Evolutionary conservation across 2,329 filamentous ascomycete genomes (phyloP), one percentile per base, ranked within the genome.

Genomic region (Zymoseptoria passerinii): DNA sequence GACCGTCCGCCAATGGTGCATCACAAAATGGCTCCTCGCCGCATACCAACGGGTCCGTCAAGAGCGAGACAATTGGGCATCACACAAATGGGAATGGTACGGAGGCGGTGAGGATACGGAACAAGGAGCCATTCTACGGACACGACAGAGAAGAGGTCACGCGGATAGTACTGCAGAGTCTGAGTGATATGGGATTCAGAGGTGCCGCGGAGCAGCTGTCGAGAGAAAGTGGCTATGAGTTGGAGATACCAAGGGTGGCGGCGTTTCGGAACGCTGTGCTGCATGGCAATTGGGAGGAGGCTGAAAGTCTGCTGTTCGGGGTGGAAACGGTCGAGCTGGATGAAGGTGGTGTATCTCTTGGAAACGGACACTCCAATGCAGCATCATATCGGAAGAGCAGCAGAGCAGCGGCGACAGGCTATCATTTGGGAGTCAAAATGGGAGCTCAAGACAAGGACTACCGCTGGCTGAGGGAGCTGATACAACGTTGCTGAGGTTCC

Each of bases 121-220:
- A 65, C 48, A 58, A 69, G 19, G 67, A 72, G 28, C 77, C 77
- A 35, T 97, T 95, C 72, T 87, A 85, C 69, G 92, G 91, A 18
- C 92, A 97, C 71, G 84, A 94, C 70, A 84, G 90, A 71, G 91
- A 96, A 77, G 92, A 99, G 76, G 87, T 97, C 50, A 95, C 92
- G 4, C 82, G 94, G 56, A 88, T 97, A 63, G 75, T 99, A 67
- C 94, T 99, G 68, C 94, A 99, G 74, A 89, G 91, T 40, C 76
- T 99, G 63, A 83, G 85, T 23, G 92, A 96, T 72, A 81, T 99
- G 76, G 94, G 94, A 2, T 96, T 97, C 70, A 80, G 85, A 59
- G 78, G 80, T 10, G 89, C 92, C 10, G 92, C 94, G 23, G 80
- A 83, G 50, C 84, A 81, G 61, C 78, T 99, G 58, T 87, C 84